Evolutionary conservation across 2,329 filamentous ascomycete species (phyloP).

Genomic region (Chrysosphaeria jannelii): DNA sequence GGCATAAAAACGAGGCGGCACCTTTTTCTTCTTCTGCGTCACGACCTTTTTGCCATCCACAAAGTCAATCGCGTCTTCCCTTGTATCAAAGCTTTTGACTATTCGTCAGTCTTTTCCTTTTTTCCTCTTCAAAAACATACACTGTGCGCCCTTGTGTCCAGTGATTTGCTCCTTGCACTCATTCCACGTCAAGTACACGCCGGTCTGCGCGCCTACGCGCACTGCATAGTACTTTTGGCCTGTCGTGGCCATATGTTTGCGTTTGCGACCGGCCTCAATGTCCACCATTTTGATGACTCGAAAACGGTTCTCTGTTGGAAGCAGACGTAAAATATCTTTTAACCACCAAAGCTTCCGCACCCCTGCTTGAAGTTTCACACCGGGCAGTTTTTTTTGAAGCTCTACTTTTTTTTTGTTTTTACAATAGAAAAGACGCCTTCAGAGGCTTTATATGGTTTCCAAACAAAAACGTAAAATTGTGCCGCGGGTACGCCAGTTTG

Average conservation of each 20-base stretch:
- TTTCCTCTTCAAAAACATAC: constrained; percentile 17
- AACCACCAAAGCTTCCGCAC: too few species aligned
- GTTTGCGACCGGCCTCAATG: constrained; percentile 14
- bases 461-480: too few species aligned
- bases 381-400: too few species aligned
- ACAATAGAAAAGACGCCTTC: too few species aligned
- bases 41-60: constrained; percentile 26
- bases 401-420: too few species aligned
- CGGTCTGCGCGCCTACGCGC: constrained; percentile 21
- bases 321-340: too few species aligned
- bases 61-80: constrained; percentile 52
- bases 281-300: too few species aligned
- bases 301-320: too few species aligned
- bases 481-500: too few species aligned
- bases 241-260: constrained; percentile 14
- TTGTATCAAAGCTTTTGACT: constrained; percentile 56
- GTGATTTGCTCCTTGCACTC: constrained; percentile 29
- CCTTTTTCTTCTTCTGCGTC: constrained; percentile 10
- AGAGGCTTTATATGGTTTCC: too few species aligned
- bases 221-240: constrained; percentile 32
- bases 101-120: too few species aligned
- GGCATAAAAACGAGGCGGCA: constrained; percentile 21
- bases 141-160: constrained; percentile 31
- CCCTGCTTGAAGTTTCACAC: too few species aligned
- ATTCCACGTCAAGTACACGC: constrained; percentile 30